Evolutionary conservation across 768 basidiomycete genomes (phyloP).

Genomic region (Antrodiella citrinella): DNA sequence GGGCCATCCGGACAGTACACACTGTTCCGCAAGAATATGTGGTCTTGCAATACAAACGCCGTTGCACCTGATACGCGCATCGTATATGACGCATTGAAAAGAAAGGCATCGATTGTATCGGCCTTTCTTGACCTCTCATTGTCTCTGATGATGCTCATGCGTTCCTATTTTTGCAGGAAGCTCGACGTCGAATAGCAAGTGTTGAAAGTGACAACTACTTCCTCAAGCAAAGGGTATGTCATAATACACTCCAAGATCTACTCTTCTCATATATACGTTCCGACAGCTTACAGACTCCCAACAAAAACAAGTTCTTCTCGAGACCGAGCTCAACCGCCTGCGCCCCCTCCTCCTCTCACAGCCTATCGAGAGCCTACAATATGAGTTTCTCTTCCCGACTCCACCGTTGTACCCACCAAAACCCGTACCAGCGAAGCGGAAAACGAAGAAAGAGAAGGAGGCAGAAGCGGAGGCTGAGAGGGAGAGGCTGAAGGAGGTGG

Average conservation of each 20-base stretch:
- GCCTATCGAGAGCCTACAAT: neutral
- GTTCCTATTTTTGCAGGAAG: conserved; percentile 37
- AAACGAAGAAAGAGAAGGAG: neutral
- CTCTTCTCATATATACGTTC: conserved; percentile 2
- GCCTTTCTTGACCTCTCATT: too few relatives aligned
- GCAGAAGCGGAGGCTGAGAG: neutral
- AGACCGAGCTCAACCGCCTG: conserved; percentile 56
- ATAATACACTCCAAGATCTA: neutral
- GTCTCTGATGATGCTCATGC: conserved; percentile 7
- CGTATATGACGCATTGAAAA: too few relatives aligned
- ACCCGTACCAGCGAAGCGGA: neutral
- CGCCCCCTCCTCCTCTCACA: conserved; percentile 59
- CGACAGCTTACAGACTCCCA: conserved; percentile 53
- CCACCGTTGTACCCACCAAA: neutral
- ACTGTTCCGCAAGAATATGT: too few relatives aligned
- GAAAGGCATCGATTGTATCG: too few relatives aligned
- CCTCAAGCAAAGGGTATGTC: conserved; percentile 51
- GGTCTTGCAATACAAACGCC: too few relatives aligned
- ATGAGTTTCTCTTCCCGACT: neutral
- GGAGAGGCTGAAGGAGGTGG: neutral
- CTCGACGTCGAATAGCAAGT: conserved; percentile 39
- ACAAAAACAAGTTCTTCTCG: conserved; percentile 43
- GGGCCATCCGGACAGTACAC: too few relatives aligned
- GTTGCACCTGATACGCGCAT: too few relatives aligned
- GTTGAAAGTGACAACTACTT: conserved; percentile 55